Evolutionary conservation across 1,139 yeast species (phyloP).

Genomic region (Kodamaea arcana): DNA sequence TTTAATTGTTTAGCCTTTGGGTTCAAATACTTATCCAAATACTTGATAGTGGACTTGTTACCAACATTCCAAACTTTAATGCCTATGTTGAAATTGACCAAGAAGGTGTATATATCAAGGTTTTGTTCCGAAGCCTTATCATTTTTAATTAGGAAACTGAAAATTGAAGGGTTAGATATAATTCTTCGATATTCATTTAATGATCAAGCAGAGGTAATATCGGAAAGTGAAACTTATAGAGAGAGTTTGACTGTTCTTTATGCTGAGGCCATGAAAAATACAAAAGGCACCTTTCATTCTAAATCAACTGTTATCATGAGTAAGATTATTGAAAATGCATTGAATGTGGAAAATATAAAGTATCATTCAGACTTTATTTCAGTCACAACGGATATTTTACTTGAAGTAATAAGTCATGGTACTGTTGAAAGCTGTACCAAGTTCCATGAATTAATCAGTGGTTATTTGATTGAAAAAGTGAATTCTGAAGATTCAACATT

Average conservation of each 20-base stretch:
- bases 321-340: conserved; percentile 37
- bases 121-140: conserved; percentile 92
- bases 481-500: conserved; percentile 10
- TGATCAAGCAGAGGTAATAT: conserved; percentile 33
- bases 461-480: conserved; percentile 16
- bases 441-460: conserved; percentile 36
- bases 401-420: conserved; percentile 63
- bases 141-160: conserved; percentile 71
- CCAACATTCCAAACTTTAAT: conserved; percentile 65
- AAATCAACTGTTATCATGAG: conserved; percentile 51
- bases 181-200: conserved; percentile 51
- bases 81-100: conserved; percentile 55
- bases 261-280: conserved; percentile 72
- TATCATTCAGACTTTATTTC: conserved; percentile 28
- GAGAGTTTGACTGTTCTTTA: conserved; percentile 60
- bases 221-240: conserved; percentile 40
- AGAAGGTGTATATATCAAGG: conserved; percentile 63
- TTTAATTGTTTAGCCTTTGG: conserved; percentile 84
- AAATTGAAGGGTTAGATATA: conserved; percentile 39
- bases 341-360: conserved; percentile 16
- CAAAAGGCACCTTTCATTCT: conserved; percentile 72
- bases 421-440: conserved; percentile 49
- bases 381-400: conserved; percentile 54
- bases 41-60: conserved; percentile 55
- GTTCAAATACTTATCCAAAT: conserved; percentile 77